Evolutionary conservation across 805 yeast species (phyloP), one percentile per base, ranked within the genome.

Genomic region (Sugiyamaella floridensis): DNA sequence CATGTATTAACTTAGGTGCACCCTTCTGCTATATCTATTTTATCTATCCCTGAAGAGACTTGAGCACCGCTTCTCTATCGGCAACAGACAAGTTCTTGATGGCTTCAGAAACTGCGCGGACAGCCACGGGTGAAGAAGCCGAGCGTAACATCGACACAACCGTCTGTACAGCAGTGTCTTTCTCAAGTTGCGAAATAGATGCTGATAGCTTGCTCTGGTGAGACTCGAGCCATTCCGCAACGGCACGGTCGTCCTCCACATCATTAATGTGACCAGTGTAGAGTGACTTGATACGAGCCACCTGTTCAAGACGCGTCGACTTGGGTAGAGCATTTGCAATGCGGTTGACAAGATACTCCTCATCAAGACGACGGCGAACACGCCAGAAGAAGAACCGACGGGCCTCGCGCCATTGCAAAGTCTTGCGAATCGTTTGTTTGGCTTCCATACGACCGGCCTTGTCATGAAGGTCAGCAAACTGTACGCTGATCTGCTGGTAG

Each of bases 351-450:
- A 92, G 75, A 71, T 89, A 88, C 70, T 88, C 95, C 73, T 93
- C 99, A 67, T 86, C 84, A 71, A 93, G 76, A 71, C 97, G 88
- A 74, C 99, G 85, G 75, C 97, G 87, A 57, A 89, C 80, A 72
- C 99, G 84, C 99, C 99, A 93, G 93, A 88, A 93, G 83, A 93
- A 93, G 82, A 79, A 87, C 66, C 98, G 83, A 77, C 99, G 88
- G 29, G 97, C 80, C 48, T 89, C 78, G 45, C 71, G 70, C 97
- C 97, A 90, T 64, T 85, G 82, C 50, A 93, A 73, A 63, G 89
- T 93, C 67, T 86, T 85, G 62, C 85, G 79, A 63, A 93, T 89
- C 54, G 85, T 86, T 54, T 92, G 95, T 79, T 93, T 95, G 52
- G 95, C 95, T 72, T 86, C 71, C 98, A 93, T 93, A 73, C 99